Conservation (phyloP, 805 yeast species). For the Ogataea dorogensis region DNA sequence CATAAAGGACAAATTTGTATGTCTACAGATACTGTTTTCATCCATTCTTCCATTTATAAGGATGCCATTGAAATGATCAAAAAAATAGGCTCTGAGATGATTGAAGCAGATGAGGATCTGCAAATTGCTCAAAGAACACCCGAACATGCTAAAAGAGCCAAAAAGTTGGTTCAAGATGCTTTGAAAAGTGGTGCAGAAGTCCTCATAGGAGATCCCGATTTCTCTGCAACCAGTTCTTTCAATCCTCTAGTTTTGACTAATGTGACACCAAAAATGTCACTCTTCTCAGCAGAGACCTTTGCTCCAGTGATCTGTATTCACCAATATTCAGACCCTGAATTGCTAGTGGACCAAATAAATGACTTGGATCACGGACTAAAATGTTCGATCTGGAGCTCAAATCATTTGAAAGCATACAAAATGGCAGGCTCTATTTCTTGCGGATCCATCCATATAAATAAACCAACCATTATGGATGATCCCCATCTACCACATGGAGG, state of each 20-base stretch:
- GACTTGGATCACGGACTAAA: conserved; percentile 38
- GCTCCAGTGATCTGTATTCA: conserved; percentile 42
- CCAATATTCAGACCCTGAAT: conserved; percentile 25
- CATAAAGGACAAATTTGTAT: conserved; percentile 50
- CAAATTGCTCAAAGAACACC: conserved; percentile 33
- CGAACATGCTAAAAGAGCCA: conserved; percentile 25
- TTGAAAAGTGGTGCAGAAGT: conserved; percentile 38
- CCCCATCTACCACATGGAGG: conserved; percentile 46
- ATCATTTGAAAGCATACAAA: conserved; percentile 35
- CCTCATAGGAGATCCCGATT: conserved; percentile 18
- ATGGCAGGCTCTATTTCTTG: conserved; percentile 36
- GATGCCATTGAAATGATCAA: conserved; percentile 26
- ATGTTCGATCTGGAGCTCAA: conserved; percentile 41
- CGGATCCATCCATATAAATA: conserved; percentile 34
- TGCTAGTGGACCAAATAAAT: conserved; percentile 30
- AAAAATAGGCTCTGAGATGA: conserved; percentile 11
- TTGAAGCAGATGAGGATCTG: conserved; percentile 17
- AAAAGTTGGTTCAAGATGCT: conserved; percentile 36
- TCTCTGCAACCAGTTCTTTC: conserved; percentile 2
- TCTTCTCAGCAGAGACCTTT: conserved; percentile 38
- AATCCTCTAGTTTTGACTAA: conserved; percentile 36
- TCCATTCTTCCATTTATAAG: conserved; percentile 37
- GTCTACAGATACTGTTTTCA: conserved; percentile 40
- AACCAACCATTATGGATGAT: conserved; percentile 25
- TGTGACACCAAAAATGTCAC: conserved; percentile 32